These are phyloP conservation scores for Cytospora piceicola DNA, from an alignment of 2,329 filamentous ascomycete species.

Conservation along the genomic window DNA sequence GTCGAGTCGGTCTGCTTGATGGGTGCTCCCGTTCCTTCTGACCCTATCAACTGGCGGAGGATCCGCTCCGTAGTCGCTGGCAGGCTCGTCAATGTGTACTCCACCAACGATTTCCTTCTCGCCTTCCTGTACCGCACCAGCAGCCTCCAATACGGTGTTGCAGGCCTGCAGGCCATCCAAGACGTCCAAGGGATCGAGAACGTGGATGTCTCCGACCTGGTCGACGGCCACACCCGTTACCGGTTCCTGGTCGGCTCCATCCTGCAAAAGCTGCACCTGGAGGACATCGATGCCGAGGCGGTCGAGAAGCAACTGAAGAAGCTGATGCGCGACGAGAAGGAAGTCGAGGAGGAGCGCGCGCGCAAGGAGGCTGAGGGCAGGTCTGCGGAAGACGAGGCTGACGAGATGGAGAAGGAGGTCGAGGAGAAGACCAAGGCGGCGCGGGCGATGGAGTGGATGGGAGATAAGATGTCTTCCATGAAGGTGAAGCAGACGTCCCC, in stretches of 20 bases:
- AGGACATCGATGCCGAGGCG: constrained; percentile 24
- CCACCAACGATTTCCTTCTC: constrained; percentile 83
- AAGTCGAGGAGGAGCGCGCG: constrained; percentile 25
- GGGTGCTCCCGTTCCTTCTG: constrained; percentile 77
- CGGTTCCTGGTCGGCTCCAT: constrained; percentile 54
- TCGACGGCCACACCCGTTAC: constrained; percentile 47
- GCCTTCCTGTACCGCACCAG: constrained; percentile 86
- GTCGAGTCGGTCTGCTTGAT: constrained; percentile 84
- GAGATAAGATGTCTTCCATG: constrained; percentile 20
- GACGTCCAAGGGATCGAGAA: constrained; percentile 69
- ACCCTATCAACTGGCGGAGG: constrained; percentile 72
- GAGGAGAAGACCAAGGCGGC: constrained; percentile 13
- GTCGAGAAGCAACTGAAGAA: constrained; percentile 29
- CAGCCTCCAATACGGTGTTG: constrained; percentile 80
- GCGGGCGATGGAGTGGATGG: constrained; percentile 21
- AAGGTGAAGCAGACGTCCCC: constrained; percentile 13
- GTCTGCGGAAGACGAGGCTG: constrained; percentile 26
- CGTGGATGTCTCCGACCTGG: constrained; percentile 55
- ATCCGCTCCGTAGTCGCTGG: constrained; percentile 80
- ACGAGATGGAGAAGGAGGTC: constrained; percentile 28
- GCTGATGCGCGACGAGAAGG: constrained; percentile 28
- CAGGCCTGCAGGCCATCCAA: constrained; percentile 76
- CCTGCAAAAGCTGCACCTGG: constrained; percentile 36
- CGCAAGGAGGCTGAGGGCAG: constrained; percentile 23
- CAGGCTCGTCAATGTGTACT: constrained; percentile 85